Conservation (phyloP, 805 yeast species). For the Wickerhamiella sorbophila region DNA sequence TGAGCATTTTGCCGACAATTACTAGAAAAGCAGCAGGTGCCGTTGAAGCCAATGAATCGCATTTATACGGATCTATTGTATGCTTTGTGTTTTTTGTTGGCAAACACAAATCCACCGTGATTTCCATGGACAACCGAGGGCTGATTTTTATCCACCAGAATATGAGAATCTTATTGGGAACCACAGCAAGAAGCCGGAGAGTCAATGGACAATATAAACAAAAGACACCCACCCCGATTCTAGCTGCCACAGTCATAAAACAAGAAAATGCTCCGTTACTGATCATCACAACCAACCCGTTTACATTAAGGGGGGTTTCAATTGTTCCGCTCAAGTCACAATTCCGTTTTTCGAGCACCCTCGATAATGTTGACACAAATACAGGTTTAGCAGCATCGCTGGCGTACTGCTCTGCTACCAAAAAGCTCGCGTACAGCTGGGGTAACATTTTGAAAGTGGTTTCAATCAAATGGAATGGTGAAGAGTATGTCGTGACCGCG, state of each 20-base stretch:
- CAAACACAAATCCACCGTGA: constrained; percentile 38
- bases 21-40: constrained; percentile 7
- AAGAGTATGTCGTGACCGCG: constrained; percentile 18
- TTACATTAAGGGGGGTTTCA: neutral
- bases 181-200: constrained; percentile 33
- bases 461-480: constrained; percentile 26
- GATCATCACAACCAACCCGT: constrained; percentile 1
- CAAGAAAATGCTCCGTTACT: constrained; percentile 1
- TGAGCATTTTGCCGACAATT: constrained; percentile 22
- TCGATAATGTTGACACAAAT: constrained; percentile 14
- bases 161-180: constrained; percentile 40
- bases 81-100: constrained; percentile 36
- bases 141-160: constrained; percentile 52
- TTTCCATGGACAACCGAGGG: constrained; percentile 43
- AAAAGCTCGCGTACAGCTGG: constrained; percentile 57
- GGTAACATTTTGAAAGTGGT: constrained; percentile 43
- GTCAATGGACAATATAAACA: constrained; percentile 35
- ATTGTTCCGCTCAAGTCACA: neutral
- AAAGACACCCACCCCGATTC: neutral
- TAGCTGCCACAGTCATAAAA: constrained; percentile 4
- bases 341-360: constrained; percentile 10
- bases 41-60: constrained; percentile 23
- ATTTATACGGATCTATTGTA: constrained; percentile 28
- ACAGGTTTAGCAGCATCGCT: constrained; percentile 30
- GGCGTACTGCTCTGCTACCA: constrained; percentile 32